phyloP scores from a whole-genome alignment of 495 filamentous ascomycete genomes.

The Wilcoxina mikolae region DNA sequence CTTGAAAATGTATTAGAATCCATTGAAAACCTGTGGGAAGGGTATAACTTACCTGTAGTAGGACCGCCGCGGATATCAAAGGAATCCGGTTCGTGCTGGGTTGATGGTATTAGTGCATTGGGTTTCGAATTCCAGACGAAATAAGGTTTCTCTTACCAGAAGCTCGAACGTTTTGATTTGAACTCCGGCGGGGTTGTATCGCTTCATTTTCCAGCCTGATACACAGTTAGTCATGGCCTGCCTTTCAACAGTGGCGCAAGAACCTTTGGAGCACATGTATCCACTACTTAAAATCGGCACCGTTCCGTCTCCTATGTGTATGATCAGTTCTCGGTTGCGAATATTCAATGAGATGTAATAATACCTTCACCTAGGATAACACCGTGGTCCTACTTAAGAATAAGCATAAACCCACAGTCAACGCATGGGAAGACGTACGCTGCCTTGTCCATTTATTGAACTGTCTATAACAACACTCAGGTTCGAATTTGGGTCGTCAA shows the following conservation, averaged over 20 bases:
- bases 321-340: no score
- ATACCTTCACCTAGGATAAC: constrained; percentile 89
- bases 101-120: no score
- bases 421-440: neutral
- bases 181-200: constrained; percentile 76
- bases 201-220: constrained; percentile 81
- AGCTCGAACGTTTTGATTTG: constrained; percentile 82
- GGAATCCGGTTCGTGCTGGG: constrained; percentile 81
- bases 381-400: constrained; percentile 50
- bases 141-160: no score
- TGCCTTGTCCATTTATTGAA: constrained; percentile 43
- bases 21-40: constrained; percentile 52
- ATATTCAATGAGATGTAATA: no score
- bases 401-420: neutral
- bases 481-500: constrained; percentile 47
- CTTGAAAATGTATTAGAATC: no score
- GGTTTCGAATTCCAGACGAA: no score
- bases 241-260: no score
- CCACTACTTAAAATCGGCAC: constrained; percentile 75
- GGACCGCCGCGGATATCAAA: constrained; percentile 52
- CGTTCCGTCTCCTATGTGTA: constrained; percentile 87
- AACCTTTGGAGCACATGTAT: constrained; percentile 94
- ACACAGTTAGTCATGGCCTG: no score
- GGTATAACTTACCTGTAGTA: no score
- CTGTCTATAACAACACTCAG: constrained; percentile 90